Base-by-base conservation (phyloP, 345 rosid species). In the Hypericum androsaemum region DNA sequence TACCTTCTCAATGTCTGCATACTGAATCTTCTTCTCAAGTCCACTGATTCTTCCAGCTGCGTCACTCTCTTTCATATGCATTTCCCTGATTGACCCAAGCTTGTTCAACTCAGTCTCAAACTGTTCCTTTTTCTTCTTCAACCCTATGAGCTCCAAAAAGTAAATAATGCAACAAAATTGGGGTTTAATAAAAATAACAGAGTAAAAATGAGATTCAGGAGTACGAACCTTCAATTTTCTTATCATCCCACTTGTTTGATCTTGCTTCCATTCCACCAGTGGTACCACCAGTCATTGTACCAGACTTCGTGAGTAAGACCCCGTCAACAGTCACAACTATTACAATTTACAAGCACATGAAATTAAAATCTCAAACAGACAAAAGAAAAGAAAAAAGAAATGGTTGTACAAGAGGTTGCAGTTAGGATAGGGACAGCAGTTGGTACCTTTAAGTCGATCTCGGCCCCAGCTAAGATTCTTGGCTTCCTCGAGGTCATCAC, bases 211-310 rank as follows among this genome's bases (percentile, higher is more conserved):
- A 63, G 54, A 22, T 22, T 22, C 32, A 22, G 32, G 32, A 22
- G 32, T 22, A 71, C 67, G 53, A 63, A 83, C 96, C 96, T 76
- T 92, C 97, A 55, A 92, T 76, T 64, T 83, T 79, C 59, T 89
- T 84, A 71, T 92, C 95, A 78, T 92, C 96, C 97, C 98, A 88
- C 64, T 92, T 80, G 52, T 78, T 92, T 45, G 97, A 92, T 69
- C 84, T 83, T 5, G 97, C 97, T 77, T 92, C 98, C 94, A 92
- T 88, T 64, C 96, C 96, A 60, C 98, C 94, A 68, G 81, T 88
- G 52, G 96, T 88, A 64, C 98, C 98, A 71, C 98, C 98, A 70
- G 97, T 92, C 98, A 92, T 92, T 65, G 97, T 92, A 55, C 98
- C 98, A 63, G 97, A 68, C 75, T 85, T 92, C 37, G 98, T 77